Base-by-base conservation (phyloP, 306 rosid genomes). In the Abrus precatorius region DNA sequence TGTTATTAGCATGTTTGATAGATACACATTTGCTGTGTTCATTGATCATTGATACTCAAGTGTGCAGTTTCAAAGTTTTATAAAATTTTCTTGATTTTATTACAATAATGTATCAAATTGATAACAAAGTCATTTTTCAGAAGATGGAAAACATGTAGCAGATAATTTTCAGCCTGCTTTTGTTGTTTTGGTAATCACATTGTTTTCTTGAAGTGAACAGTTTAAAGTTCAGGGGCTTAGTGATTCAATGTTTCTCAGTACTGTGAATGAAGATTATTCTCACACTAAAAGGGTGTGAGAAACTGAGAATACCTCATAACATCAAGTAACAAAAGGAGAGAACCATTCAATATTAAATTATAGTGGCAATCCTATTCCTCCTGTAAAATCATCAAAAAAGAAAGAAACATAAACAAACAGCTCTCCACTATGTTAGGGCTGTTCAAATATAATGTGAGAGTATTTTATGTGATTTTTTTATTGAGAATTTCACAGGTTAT, bases 1-100 rank as follows among this genome's bases (percentile, higher is more conserved):
- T 81, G 85, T 77, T 63, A 48, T 32, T 61, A 52, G 55, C 56
- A 28, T 85, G 47, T 36, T 44, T 60, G 11, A 33, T 8, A 29
- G 47, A 75, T 29, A 8, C 27, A 27, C 34, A 30, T 14, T 20
- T 49, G 47, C 73, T 47, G 27, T 57, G 14, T 70, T 33, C 40
- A 47, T 43, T 80, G 29, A 6, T 45, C 20, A 10, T 47, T 66
- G 6, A 62, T 69, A 13, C 11, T 52, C 32, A 32, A 44, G 68
- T 78, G 44, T 30, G 14, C 34, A 65, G 32, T 32, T 60, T 71
- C 63, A 7, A 70, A 70, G 48, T 43, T 20, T 69, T 20, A 63
- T 40, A 72, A 70, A 47, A 9, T 44, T 80, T 52, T 80, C 74
- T 36, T 29, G 45, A 54, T 29, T 63, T 33, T 57, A 8, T 65